Conservation (phyloP, 2,329 filamentous ascomycete genomes). For the Diaporthe australafricana region DNA sequence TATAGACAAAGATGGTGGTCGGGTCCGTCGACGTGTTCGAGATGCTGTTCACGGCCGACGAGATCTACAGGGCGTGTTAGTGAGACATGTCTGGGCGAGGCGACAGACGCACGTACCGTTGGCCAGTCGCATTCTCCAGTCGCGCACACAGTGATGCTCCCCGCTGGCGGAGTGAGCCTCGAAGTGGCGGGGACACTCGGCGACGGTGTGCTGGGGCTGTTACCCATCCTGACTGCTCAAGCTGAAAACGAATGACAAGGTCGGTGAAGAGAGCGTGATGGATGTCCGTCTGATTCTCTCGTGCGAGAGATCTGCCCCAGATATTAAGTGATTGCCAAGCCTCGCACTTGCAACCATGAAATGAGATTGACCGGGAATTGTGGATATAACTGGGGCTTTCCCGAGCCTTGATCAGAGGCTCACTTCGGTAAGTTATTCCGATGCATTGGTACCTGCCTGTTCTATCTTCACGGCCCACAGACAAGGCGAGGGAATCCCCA, state of each 20-base stretch:
- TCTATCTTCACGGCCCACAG: not conserved
- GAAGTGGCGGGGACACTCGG: not conserved
- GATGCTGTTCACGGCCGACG: constrained; percentile 27
- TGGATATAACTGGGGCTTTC: constrained; percentile 20
- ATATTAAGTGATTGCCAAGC: constrained; percentile 19
- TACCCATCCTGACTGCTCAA: constrained; percentile 23
- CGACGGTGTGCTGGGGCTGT: constrained; percentile 7
- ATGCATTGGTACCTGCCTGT: constrained; percentile 3
- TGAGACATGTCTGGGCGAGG: not conserved
- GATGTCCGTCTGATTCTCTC: not conserved
- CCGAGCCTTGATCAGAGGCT: constrained; percentile 8
- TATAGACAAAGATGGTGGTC: constrained; percentile 30
- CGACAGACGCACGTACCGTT: not conserved
- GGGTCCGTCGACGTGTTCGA: constrained; percentile 27
- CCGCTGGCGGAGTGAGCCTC: constrained; percentile 19
- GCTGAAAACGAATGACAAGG: constrained; percentile 5
- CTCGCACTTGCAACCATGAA: not conserved
- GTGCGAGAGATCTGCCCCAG: constrained; percentile 1
- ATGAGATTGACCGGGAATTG: constrained; percentile 27
- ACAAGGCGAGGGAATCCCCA: not conserved
- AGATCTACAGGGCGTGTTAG: constrained; percentile 8
- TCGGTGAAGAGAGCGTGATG: not conserved
- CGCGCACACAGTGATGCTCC: constrained; percentile 31
- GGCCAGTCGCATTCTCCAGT: constrained; percentile 30
- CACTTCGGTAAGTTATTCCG: constrained; percentile 3